phyloP scores from a whole-genome alignment of 768 basidiomycete genomes.

The Xerocomellus intermedius region DNA sequence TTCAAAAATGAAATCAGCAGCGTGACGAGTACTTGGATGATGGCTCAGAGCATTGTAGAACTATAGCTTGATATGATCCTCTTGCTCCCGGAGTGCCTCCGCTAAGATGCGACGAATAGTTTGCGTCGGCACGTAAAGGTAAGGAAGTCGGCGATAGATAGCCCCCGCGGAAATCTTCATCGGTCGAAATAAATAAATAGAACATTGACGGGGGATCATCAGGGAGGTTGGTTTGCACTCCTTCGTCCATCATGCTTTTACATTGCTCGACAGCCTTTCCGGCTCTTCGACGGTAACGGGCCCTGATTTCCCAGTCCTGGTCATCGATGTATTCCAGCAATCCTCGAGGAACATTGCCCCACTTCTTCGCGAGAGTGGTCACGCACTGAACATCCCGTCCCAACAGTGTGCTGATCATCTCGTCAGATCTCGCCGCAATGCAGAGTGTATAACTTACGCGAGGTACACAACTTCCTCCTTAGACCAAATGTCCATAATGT shows the following conservation, averaged over 20 bases:
- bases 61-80: neutral
- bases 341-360: neutral
- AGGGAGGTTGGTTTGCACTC: neutral
- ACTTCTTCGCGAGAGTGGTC: neutral
- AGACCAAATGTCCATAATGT: too few relatives aligned
- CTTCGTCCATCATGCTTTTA: neutral
- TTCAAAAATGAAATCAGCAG: neutral
- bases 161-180: rapidly evolving
- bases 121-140: neutral
- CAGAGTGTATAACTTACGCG: neutral
- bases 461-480: too few relatives aligned
- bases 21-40: neutral
- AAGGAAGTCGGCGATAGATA: rapidly evolving
- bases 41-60: neutral
- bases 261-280: rapidly evolving
- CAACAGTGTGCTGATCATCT: neutral
- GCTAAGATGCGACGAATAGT: neutral
- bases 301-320: neutral
- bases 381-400: neutral
- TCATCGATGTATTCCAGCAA: neutral
- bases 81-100: neutral
- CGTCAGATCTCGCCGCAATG: neutral
- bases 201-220: neutral
- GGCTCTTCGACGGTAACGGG: rapidly evolving
- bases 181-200: neutral